Conservation (phyloP, 192 early-diverging fungal species). For the Podila epicladia region DNA sequence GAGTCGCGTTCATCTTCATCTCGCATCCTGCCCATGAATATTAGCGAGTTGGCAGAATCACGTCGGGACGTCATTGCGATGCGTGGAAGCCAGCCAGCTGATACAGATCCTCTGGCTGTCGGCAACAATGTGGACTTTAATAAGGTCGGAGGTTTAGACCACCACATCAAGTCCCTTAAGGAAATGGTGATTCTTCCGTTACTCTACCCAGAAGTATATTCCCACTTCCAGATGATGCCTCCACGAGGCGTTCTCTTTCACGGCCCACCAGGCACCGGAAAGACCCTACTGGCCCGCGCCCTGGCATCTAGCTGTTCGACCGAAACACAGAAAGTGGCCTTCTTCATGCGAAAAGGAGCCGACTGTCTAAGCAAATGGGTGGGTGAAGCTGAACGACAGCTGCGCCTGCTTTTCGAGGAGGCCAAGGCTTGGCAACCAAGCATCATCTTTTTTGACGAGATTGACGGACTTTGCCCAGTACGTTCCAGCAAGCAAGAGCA, state of each 20-base stretch:
- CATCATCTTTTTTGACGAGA: constrained; percentile 87
- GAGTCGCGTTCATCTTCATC: constrained; percentile 30
- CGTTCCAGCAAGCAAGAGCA: constrained; percentile 73
- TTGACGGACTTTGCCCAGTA: constrained; percentile 79
- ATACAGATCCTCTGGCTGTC: constrained; percentile 38
- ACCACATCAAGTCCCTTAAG: constrained; percentile 70
- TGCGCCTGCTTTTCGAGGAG: constrained; percentile 74
- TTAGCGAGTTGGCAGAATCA: constrained; percentile 40
- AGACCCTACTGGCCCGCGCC: constrained; percentile 72
- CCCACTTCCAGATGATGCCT: constrained; percentile 62
- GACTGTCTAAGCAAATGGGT: constrained; percentile 82
- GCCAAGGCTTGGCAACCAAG: constrained; percentile 73
- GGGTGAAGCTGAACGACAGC: constrained; percentile 74
- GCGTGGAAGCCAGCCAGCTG: constrained; percentile 23
- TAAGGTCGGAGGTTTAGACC: constrained; percentile 59
- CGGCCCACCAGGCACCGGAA: constrained; percentile 78
- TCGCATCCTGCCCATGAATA: constrained; percentile 48
- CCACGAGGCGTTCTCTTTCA: constrained; percentile 77
- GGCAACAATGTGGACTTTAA: constrained; percentile 53
- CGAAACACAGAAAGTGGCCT: constrained; percentile 63
- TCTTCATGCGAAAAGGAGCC: constrained; percentile 78
- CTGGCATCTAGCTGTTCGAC: constrained; percentile 55
- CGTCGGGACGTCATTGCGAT: constrained; percentile 41
- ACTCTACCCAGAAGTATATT: constrained; percentile 75
- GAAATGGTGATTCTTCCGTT: constrained; percentile 84